Evolutionary conservation across 768 basidiomycete species (phyloP).

Genomic region (Hypholoma fasciculare): DNA sequence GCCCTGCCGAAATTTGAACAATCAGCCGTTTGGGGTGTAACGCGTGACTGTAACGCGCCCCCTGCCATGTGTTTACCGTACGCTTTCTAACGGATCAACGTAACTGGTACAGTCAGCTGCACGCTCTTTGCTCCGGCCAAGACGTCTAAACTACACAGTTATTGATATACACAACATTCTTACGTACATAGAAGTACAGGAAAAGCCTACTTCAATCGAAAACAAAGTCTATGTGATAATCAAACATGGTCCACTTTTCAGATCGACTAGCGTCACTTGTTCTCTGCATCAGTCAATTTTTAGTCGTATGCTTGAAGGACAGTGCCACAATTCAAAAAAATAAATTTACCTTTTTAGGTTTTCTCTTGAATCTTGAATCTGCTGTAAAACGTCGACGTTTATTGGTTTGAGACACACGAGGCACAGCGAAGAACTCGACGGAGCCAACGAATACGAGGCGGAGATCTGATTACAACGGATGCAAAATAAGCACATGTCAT

Average conservation of each 20-base stretch:
- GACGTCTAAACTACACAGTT: background rate
- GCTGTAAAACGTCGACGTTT: constrained; percentile 45
- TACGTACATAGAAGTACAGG: background rate
- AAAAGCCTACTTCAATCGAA: background rate
- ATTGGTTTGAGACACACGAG: constrained; percentile 50
- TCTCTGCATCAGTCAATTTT: constrained; percentile 31
- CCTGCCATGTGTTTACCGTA: constrained; percentile 20
- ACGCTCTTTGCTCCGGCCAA: too few species aligned
- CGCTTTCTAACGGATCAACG: background rate
- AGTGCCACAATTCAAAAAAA: background rate
- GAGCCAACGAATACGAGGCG: constrained; percentile 63
- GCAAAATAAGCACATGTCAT: background rate
- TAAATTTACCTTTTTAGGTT: constrained; percentile 17
- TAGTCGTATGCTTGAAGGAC: background rate
- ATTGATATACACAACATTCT: background rate
- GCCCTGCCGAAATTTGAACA: constrained; percentile 27
- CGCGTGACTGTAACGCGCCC: constrained; percentile 10
- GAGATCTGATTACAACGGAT: constrained; percentile 41
- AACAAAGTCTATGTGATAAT: constrained; percentile 46
- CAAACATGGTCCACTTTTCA: constrained; percentile 50
- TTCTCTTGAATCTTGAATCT: constrained; percentile 28
- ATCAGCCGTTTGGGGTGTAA: constrained; percentile 29
- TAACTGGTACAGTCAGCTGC: background rate
- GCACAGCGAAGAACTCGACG: constrained; percentile 59
- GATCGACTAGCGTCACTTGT: constrained; percentile 50